These are phyloP conservation scores for Ilyonectria mors-panacis DNA, from an alignment of 2,329 filamentous ascomycete genomes.

Conservation along the genomic window DNA sequence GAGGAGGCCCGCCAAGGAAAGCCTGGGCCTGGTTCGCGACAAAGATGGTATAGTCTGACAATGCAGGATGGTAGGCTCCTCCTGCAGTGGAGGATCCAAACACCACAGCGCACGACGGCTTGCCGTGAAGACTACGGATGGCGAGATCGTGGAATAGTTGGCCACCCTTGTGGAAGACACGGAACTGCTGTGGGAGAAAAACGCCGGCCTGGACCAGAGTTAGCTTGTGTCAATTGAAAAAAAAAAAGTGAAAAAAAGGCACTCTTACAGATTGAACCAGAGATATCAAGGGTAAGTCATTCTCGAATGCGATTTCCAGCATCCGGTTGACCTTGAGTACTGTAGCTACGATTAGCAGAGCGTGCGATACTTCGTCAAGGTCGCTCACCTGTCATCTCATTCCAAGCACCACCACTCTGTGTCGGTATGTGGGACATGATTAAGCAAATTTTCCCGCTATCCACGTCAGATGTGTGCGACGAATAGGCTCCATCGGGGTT, in stretches of 20 bases:
- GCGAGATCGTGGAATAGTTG: slow-evolving; percentile 59
- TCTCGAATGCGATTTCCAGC: slow-evolving; percentile 53
- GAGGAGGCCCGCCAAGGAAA: slow-evolving; percentile 60
- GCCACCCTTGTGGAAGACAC: slow-evolving; percentile 57
- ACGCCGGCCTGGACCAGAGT: slow-evolving; percentile 42
- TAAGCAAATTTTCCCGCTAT: slow-evolving; percentile 53
- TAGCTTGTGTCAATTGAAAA: background rate
- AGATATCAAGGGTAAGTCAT: slow-evolving; percentile 57
- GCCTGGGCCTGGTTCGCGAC: slow-evolving; percentile 58
- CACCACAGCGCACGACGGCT: slow-evolving; percentile 59
- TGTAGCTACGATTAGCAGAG: slow-evolving; percentile 34
- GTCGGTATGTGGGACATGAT: slow-evolving; percentile 60
- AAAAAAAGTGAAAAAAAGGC: no score
- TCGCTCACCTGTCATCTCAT: slow-evolving; percentile 54
- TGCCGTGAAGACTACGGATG: slow-evolving; percentile 53
- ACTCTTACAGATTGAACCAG: slow-evolving; percentile 55
- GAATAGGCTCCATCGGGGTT: no score
- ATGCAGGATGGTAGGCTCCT: slow-evolving; percentile 41
- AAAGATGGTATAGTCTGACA: slow-evolving; percentile 57
- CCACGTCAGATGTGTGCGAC: background rate
- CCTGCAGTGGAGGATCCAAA: slow-evolving; percentile 58
- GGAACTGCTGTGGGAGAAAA: slow-evolving; percentile 60
- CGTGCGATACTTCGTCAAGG: background rate
- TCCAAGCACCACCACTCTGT: slow-evolving; percentile 60
- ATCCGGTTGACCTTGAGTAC: slow-evolving; percentile 53